Conservation (phyloP, 257 asterid genomes). For the Solanum rostratum region DNA sequence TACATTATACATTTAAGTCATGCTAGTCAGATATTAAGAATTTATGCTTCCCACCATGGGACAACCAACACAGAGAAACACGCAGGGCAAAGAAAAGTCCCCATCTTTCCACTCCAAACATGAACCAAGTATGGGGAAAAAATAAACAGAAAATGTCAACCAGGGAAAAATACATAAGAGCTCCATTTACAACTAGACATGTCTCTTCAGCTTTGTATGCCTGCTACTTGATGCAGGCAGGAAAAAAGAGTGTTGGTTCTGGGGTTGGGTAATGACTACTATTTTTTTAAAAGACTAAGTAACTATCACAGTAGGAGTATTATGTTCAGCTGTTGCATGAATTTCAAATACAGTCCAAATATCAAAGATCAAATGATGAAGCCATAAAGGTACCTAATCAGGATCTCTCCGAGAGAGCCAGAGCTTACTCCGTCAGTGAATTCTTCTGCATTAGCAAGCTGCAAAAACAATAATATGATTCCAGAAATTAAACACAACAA, state of each 20-base stretch:
- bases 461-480: slow-evolving; percentile 1
- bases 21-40: neutral
- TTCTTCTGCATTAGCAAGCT: slow-evolving; percentile 97
- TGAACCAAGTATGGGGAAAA: neutral
- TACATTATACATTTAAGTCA: neutral
- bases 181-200: neutral
- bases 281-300: neutral
- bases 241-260: neutral
- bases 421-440: slow-evolving; percentile 74
- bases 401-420: slow-evolving; percentile 91
- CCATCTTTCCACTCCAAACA: neutral
- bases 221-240: neutral
- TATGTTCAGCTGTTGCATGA: neutral
- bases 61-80: neutral
- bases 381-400: slow-evolving; percentile 36
- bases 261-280: neutral
- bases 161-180: neutral
- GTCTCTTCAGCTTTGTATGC: neutral
- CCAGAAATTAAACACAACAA: neutral
- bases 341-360: neutral
- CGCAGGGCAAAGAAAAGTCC: neutral
- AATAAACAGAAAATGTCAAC: neutral
- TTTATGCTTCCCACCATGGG: neutral
- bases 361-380: neutral
- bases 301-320: neutral